Conservation (phyloP, 176 grass and related monocot genomes). For the Typha latifolia region DNA sequence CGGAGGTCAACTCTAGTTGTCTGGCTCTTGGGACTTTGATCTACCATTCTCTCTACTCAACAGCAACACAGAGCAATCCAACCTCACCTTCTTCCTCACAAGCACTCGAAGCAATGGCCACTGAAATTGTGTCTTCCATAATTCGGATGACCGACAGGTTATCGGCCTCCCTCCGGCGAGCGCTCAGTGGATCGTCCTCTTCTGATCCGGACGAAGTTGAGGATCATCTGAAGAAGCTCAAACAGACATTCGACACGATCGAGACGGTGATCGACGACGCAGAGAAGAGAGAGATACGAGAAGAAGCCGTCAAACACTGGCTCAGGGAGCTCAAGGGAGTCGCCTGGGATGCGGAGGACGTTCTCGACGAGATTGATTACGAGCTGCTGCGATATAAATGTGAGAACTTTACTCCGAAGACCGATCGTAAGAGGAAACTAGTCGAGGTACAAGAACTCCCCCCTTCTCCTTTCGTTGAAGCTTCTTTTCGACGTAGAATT, state of each 20-base stretch:
- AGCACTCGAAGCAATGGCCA: neutral
- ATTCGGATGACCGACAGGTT: neutral
- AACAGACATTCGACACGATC: neutral
- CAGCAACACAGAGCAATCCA: neutral
- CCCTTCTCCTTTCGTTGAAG: neutral
- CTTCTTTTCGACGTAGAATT: neutral
- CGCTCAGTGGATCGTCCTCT: neutral
- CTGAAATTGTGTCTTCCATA: constrained; percentile 1
- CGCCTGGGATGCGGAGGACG: constrained; percentile 1
- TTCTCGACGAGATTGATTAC: neutral
- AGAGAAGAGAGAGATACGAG: constrained; percentile 9
- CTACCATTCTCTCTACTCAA: too few species aligned
- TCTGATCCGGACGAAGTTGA: neutral
- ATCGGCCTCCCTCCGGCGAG: neutral
- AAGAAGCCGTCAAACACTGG: constrained; percentile 4
- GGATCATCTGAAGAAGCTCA: constrained; percentile 5
- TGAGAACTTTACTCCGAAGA: neutral
- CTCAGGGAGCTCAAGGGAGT: constrained; percentile 3
- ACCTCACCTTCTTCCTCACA: neutral
- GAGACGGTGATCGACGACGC: neutral
- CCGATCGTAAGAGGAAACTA: neutral
- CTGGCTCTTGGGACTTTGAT: neutral
- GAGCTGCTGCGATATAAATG: neutral
- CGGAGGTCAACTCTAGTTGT: neutral
- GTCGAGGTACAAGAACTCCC: neutral